Evolutionary conservation across 1,284 basidiomycete genomes (phyloP).

Genomic region (Rhodotorula sp.): DNA sequence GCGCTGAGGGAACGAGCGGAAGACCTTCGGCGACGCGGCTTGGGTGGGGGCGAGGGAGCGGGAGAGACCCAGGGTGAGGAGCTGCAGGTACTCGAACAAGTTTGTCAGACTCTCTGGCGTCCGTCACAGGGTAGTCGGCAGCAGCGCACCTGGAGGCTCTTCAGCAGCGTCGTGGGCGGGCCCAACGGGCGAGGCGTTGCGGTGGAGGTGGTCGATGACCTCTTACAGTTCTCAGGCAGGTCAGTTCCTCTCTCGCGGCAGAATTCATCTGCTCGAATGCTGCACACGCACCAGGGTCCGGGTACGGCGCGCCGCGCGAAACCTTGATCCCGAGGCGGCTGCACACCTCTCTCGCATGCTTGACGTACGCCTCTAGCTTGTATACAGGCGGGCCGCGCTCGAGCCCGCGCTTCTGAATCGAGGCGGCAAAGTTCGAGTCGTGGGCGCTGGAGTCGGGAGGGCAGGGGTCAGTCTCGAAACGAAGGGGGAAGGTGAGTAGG

Average conservation of each 20-base stretch:
- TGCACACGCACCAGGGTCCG: conserved; percentile 13
- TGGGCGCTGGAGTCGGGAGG: conserved; percentile 2
- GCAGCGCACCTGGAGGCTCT: neutral
- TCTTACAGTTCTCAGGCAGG: neutral
- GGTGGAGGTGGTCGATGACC: conserved; percentile 9
- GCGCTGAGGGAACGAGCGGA: conserved; percentile 8
- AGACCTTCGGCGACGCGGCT: conserved; percentile 12
- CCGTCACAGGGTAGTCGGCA: neutral
- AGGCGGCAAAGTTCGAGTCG: conserved; percentile 17
- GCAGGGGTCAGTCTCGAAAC: neutral
- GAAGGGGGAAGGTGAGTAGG: neutral
- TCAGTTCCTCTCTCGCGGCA: neutral
- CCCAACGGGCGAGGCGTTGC: neutral
- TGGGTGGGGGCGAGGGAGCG: neutral
- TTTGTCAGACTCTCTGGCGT: neutral
- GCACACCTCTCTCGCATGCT: conserved; percentile 16
- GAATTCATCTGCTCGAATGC: no score
- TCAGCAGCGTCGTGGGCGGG: conserved; percentile 19
- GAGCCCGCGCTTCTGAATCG: neutral
- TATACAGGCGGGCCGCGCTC: conserved; percentile 1
- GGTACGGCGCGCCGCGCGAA: conserved; percentile 13
- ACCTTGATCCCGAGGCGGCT: conserved; percentile 20
- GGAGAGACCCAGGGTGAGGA: neutral
- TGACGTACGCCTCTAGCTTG: conserved; percentile 1
- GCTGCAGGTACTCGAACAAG: neutral